phyloP scores from a whole-genome alignment of 2,329 filamentous ascomycete species.

The Fusarium succisae region DNA sequence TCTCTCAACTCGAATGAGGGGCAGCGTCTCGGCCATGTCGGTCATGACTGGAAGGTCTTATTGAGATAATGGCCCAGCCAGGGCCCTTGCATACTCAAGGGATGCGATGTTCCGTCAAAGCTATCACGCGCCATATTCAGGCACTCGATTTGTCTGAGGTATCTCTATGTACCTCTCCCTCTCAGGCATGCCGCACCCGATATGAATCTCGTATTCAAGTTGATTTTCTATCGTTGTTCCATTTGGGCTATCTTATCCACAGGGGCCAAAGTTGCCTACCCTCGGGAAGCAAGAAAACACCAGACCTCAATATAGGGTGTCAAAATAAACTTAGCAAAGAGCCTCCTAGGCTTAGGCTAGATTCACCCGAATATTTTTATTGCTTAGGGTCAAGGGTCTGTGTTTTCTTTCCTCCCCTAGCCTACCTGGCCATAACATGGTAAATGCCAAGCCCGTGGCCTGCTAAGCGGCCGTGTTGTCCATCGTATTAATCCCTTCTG shows the following conservation, averaged over 20 bases:
- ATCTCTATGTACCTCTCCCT: slow-evolving; percentile 9
- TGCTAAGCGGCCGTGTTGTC: slow-evolving; percentile 27
- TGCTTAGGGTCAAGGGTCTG: no score
- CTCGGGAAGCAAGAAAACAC: no score
- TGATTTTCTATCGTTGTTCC: background rate
- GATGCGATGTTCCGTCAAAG: slow-evolving; percentile 13
- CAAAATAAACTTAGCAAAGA: no score
- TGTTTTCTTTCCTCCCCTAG: background rate
- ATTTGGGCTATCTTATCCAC: slow-evolving; percentile 9
- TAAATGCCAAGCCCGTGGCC: slow-evolving; percentile 28
- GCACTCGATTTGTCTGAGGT: background rate
- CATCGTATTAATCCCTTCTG: slow-evolving; percentile 34
- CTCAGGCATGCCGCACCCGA: slow-evolving; percentile 10
- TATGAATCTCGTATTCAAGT: slow-evolving; percentile 30
- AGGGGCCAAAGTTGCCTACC: background rate
- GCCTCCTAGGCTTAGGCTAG: no score
- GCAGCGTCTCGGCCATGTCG: slow-evolving; percentile 21
- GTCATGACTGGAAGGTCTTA: slow-evolving; percentile 21
- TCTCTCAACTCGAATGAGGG: slow-evolving; percentile 21
- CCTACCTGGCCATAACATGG: slow-evolving; percentile 9
- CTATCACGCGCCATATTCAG: slow-evolving; percentile 5
- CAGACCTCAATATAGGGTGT: no score
- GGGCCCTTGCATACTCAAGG: slow-evolving; percentile 5
- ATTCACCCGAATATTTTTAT: no score
- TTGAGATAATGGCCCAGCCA: slow-evolving; percentile 12